These are phyloP conservation scores for Candida mesenterica DNA, from an alignment of 1,139 yeast species.

Conservation along the genomic window DNA sequence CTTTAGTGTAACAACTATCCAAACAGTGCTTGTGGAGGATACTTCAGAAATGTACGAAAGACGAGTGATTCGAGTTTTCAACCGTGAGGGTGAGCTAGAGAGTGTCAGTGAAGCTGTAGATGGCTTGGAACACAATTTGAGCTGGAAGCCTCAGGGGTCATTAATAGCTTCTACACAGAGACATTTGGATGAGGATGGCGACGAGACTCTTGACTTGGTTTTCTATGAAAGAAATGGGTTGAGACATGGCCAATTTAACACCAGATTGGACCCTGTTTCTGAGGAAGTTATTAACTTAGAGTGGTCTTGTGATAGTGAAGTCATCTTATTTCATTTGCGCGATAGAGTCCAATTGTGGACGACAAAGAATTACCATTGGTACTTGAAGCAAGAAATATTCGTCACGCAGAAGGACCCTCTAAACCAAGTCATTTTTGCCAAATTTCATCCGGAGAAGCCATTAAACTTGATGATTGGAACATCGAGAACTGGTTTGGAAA, in stretches of 20 bases:
- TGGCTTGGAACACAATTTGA: slow-evolving; percentile 65
- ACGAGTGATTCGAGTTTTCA: slow-evolving; percentile 81
- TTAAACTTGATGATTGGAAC: slow-evolving; percentile 68
- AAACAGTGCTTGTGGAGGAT: slow-evolving; percentile 43
- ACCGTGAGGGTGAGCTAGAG: slow-evolving; percentile 73
- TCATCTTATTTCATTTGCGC: slow-evolving; percentile 63
- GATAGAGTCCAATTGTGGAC: slow-evolving; percentile 84
- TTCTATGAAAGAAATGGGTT: slow-evolving; percentile 94
- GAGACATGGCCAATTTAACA: slow-evolving; percentile 81
- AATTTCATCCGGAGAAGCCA: slow-evolving; percentile 92
- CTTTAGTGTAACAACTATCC: slow-evolving; percentile 68
- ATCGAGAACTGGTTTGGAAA: slow-evolving; percentile 42
- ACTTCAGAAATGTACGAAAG: slow-evolving; percentile 48
- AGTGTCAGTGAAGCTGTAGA: slow-evolving; percentile 92
- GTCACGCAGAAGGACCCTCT: slow-evolving; percentile 19
- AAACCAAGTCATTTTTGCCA: slow-evolving; percentile 48
- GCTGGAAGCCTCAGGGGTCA: slow-evolving; percentile 94
- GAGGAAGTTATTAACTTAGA: slow-evolving; percentile 51
- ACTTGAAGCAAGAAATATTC: slow-evolving; percentile 73
- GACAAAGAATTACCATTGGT: slow-evolving; percentile 93
- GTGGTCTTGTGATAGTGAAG: slow-evolving; percentile 86
- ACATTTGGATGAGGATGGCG: slow-evolving; percentile 47
- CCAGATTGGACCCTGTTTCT: slow-evolving; percentile 53
- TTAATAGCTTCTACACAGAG: slow-evolving; percentile 82
- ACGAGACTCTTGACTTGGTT: slow-evolving; percentile 52